phyloP scores from a whole-genome alignment of 805 yeast species.

The Kluyveromyces wickerhamii region DNA sequence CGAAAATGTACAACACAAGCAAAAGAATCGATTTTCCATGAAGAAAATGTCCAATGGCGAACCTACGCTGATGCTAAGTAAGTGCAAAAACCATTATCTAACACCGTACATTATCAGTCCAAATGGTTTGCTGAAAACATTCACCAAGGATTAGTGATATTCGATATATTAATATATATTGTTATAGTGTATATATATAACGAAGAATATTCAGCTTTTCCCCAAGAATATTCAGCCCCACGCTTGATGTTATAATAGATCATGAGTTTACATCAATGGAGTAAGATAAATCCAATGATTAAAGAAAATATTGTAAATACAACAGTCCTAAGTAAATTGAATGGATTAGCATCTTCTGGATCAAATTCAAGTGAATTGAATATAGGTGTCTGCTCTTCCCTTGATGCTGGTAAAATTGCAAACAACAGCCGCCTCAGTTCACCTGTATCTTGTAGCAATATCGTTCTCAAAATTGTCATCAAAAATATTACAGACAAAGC shows the following conservation, averaged over 20 bases:
- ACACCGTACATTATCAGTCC: constrained; percentile 26
- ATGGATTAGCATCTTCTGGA: constrained; percentile 21
- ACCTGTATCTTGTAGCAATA: no score
- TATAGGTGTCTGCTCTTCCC: constrained; percentile 6
- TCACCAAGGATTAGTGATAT: background rate
- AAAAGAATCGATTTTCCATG: constrained; percentile 2
- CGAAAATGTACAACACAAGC: constrained; percentile 4
- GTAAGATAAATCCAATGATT: constrained; percentile 6
- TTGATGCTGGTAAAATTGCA: no score
- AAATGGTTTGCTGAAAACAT: constrained; percentile 17
- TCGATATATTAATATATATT: no score
- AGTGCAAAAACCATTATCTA: constrained; percentile 24
- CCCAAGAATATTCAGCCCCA: no score
- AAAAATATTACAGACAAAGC: no score
- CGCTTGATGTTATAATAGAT: no score
- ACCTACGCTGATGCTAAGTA: constrained; percentile 10
- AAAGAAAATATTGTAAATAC: constrained; percentile 11
- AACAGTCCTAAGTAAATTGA: constrained; percentile 13
- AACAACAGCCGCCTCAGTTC: no score
- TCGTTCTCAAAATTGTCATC: no score
- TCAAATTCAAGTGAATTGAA: constrained; percentile 13
- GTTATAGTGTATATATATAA: no score
- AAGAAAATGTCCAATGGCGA: constrained; percentile 5
- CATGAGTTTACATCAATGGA: no score
- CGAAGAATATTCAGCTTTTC: no score